Conservation (phyloP, 2,329 filamentous ascomycete species). For the Penicillium decumbens region DNA sequence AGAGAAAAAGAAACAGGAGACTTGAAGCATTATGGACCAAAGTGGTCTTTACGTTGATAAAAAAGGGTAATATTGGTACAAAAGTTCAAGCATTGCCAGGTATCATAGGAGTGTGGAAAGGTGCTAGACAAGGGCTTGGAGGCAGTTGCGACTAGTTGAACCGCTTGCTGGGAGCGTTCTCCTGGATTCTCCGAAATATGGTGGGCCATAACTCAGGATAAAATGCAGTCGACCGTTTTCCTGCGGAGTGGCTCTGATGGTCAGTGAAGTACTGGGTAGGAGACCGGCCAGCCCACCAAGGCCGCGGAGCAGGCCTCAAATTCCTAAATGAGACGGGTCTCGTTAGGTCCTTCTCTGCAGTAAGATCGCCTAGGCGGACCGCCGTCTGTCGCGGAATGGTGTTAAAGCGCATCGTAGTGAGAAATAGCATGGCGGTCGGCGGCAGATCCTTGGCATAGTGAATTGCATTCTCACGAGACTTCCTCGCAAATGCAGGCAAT, state of each 20-base stretch:
- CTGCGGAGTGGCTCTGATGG: constrained; percentile 34
- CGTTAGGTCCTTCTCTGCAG: constrained; percentile 30
- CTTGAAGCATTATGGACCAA: no score
- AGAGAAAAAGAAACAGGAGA: no score
- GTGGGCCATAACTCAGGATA: constrained; percentile 44
- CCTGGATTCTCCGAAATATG: constrained; percentile 40
- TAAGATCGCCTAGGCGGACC: constrained; percentile 42
- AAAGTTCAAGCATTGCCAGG: neutral
- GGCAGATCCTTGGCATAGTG: constrained; percentile 45
- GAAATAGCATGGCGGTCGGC: constrained; percentile 40
- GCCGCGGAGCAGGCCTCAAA: constrained; percentile 31
- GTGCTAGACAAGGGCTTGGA: neutral
- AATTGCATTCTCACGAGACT: constrained; percentile 49
- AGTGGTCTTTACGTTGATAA: neutral
- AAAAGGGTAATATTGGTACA: neutral
- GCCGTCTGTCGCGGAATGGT: constrained; percentile 41
- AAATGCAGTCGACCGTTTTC: constrained; percentile 36
- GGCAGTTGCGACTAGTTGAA: neutral
- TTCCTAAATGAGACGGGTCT: constrained; percentile 43
- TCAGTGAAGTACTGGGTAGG: constrained; percentile 39
- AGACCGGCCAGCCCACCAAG: constrained; percentile 38
- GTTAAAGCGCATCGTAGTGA: constrained; percentile 46
- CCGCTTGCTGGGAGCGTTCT: constrained; percentile 9
- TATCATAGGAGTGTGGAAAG: neutral
- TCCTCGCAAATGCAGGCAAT: constrained; percentile 61